A percentile compares a stretch with the other conserved stretches of the same genome.
Conservation (phyloP, 2,329 filamentous ascomycete genomes). For the Colletotrichum aenigma region DNA sequence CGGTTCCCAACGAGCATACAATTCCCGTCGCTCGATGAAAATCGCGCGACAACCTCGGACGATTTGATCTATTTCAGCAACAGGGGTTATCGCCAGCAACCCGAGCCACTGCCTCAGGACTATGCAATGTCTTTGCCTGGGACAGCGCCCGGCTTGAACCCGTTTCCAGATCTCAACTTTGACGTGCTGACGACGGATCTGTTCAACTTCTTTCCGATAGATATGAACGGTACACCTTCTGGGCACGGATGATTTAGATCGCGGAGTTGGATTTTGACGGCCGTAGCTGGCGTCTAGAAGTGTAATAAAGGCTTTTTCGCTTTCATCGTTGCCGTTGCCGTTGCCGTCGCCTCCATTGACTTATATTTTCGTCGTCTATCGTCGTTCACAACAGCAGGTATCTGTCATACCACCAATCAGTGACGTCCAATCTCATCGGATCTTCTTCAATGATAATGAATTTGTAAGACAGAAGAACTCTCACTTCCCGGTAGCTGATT, state of each 20-base stretch:
- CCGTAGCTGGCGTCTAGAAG: neutral
- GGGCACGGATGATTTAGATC: neutral
- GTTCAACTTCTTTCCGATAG: conserved; percentile 27
- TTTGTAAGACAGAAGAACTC: neutral
- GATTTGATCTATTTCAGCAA: conserved; percentile 28
- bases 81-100: neutral
- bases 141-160: neutral
- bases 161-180: conserved; percentile 21
- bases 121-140: conserved; percentile 5
- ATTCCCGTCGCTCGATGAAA: conserved; percentile 25
- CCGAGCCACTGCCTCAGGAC: neutral
- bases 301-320: neutral
- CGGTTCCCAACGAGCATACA: conserved; percentile 18
- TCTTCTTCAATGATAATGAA: neutral
- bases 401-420: neutral
- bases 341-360: too few species aligned
- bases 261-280: neutral
- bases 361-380: too few species aligned
- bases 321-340: too few species aligned
- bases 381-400: neutral
- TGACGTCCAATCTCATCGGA: neutral
- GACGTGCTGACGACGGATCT: conserved; percentile 32
- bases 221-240: neutral
- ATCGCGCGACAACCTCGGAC: conserved; percentile 6
- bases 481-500: neutral